phyloP scores from a whole-genome alignment of 2,329 filamentous ascomycete species.

The Huntiella abstrusa region DNA sequence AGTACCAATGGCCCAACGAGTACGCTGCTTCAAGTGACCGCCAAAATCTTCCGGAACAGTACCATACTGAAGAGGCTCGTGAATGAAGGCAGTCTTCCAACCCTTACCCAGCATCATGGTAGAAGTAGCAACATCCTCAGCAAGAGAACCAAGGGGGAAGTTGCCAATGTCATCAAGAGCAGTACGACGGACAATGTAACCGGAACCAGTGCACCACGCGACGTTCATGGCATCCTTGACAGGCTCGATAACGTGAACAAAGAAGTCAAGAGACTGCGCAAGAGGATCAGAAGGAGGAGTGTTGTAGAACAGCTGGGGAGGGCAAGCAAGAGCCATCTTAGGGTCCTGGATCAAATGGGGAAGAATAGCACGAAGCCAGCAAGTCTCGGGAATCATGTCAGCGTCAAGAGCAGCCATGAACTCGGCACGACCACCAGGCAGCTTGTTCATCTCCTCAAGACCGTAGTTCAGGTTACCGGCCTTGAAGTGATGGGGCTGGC shows the following conservation, averaged over 20 bases:
- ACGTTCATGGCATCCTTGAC: conserved; percentile 33
- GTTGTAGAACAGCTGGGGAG: conserved; percentile 45
- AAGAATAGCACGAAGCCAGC: conserved; percentile 40
- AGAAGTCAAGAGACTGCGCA: conserved; percentile 37
- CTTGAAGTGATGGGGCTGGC: conserved; percentile 39
- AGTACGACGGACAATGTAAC: conserved; percentile 38
- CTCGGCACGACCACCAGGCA: conserved; percentile 35
- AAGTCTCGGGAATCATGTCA: conserved; percentile 46
- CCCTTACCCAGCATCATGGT: conserved; percentile 38
- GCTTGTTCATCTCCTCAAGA: conserved; percentile 27
- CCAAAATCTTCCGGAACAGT: conserved; percentile 37
- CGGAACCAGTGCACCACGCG: conserved; percentile 47
- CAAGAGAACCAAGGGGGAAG: conserved; percentile 39
- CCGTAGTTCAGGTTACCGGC: conserved; percentile 46
- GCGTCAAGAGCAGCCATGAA: conserved; percentile 47
- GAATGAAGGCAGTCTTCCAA: conserved; percentile 42
- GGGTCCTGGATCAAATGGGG: conserved; percentile 39
- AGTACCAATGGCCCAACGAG: conserved; percentile 35
- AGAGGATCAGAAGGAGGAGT: conserved; percentile 38
- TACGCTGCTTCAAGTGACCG: conserved; percentile 37
- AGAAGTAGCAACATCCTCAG: conserved; percentile 42
- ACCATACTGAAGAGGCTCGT: conserved; percentile 41
- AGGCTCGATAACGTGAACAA: conserved; percentile 33
- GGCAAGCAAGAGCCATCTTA: conserved; percentile 39
- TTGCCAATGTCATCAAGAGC: conserved; percentile 43